Percentiles rank a stretch among this genome's conserved stretches.
Evolutionary conservation across 768 basidiomycete genomes (phyloP).

Genomic region (Ramaria sp.): DNA sequence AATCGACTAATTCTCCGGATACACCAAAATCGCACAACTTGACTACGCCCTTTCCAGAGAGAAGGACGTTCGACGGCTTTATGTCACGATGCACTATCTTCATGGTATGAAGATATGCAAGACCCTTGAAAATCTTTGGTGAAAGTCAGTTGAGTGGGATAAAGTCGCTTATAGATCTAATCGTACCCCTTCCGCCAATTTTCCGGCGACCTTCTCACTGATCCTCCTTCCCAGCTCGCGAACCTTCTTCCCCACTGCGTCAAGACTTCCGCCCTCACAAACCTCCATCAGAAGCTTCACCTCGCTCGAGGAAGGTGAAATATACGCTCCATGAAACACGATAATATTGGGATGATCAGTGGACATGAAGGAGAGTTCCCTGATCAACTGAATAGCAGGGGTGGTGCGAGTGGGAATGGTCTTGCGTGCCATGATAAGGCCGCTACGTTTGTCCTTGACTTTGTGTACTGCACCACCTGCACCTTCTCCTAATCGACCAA

Average conservation of each 20-base stretch:
- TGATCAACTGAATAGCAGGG: conserved; percentile 82
- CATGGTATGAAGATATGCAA: conserved; percentile 83
- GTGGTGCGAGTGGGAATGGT: conserved; percentile 87
- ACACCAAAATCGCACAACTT: conserved; percentile 97
- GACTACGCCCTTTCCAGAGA: conserved; percentile 81
- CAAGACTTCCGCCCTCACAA: conserved; percentile 81
- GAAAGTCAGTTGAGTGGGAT: conserved; percentile 4
- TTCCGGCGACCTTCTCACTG: conserved; percentile 81
- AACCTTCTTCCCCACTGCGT: conserved; percentile 78
- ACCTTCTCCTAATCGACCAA: conserved; percentile 81
- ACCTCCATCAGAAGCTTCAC: conserved; percentile 94
- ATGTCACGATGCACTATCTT: conserved; percentile 95
- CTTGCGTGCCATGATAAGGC: conserved; percentile 84
- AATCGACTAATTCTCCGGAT: conserved; percentile 88
- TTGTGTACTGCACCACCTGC: conserved; percentile 95
- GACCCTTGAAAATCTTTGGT: conserved; percentile 73
- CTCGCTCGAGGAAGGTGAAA: conserved; percentile 78
- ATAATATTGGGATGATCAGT: conserved; percentile 84
- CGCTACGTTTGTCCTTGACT: conserved; percentile 74
- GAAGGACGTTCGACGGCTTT: conserved; percentile 87
- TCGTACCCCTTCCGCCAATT: conserved; percentile 84
- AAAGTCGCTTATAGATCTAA: neutral
- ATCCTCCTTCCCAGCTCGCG: conserved; percentile 69
- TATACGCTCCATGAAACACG: conserved; percentile 86
- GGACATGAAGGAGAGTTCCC: conserved; percentile 84